phyloP scores from a whole-genome alignment of 177 flowering plant genomes.

The Tripterygium wilfordii region DNA sequence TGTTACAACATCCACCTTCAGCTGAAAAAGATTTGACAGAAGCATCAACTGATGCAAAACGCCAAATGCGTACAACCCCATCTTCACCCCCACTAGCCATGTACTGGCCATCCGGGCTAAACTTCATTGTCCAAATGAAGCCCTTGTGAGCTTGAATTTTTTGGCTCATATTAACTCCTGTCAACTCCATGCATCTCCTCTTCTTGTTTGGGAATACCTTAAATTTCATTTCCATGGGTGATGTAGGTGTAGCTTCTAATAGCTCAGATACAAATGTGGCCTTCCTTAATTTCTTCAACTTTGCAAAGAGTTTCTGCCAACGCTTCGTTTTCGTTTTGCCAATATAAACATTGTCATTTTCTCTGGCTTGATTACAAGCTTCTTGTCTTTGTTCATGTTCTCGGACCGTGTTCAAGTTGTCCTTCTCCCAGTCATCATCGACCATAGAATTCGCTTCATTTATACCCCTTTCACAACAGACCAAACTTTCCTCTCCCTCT shows the following conservation, averaged over 20 bases:
- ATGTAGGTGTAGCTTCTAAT: neutral
- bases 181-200: conserved; percentile 49
- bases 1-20: conserved; percentile 12
- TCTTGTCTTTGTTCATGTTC: too few relatives aligned
- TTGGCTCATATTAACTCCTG: conserved; percentile 52
- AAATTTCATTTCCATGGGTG: conserved; percentile 14
- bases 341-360: neutral
- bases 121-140: conserved; percentile 73
- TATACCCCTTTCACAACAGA: conserved; percentile 20
- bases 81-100: conserved; percentile 93
- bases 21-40: conserved; percentile 19
- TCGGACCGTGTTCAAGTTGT: too few relatives aligned
- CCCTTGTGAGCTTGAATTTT: conserved; percentile 81
- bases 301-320: conserved; percentile 46
- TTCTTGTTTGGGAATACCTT: conserved; percentile 50
- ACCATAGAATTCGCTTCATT: conserved; percentile 21
- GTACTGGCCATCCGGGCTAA: conserved; percentile 79
- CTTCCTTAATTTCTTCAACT: conserved; percentile 15
- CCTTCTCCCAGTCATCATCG: conserved; percentile 21
- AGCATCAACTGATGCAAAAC: conserved; percentile 32
- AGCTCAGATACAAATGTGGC: neutral
- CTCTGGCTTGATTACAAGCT: too few relatives aligned
- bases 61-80: conserved; percentile 86
- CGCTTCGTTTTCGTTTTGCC: conserved; percentile 23
- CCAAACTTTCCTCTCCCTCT: conserved; percentile 13